Evolutionary conservation across 345 rosid genomes (phyloP).

Genomic region (Carallia pectinifolia): DNA sequence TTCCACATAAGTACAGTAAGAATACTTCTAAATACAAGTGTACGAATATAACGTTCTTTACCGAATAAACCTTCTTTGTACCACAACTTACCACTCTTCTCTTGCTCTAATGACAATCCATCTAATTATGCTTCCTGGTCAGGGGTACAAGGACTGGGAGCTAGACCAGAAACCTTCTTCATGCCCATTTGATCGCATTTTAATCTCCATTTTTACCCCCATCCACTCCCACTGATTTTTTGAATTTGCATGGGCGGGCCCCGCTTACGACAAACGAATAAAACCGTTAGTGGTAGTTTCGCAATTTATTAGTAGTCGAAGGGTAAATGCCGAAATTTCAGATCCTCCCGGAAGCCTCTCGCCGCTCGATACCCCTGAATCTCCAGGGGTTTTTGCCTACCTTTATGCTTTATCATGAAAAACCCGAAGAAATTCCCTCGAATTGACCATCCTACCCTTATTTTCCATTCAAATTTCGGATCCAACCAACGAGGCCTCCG

Average conservation of each 20-base stretch:
- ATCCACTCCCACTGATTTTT: constrained; percentile 20
- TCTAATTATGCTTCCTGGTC: too few relatives aligned
- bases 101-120: too few relatives aligned
- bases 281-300: constrained; percentile 30
- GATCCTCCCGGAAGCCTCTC: constrained; percentile 17
- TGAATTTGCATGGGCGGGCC: constrained; percentile 15
- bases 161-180: too few relatives aligned
- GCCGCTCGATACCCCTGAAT: neutral
- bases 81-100: too few relatives aligned
- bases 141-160: too few relatives aligned
- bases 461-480: neutral
- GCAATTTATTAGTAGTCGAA: neutral
- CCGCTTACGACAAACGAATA: constrained; percentile 10
- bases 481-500: neutral
- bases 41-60: too few relatives aligned
- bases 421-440: neutral
- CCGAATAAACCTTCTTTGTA: too few relatives aligned
- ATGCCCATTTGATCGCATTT: too few relatives aligned
- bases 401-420: too few relatives aligned
- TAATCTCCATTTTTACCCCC: constrained; percentile 4
- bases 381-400: too few relatives aligned
- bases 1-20: too few relatives aligned
- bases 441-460: neutral
- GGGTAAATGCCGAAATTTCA: constrained; percentile 29
- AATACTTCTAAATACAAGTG: too few relatives aligned